Evolutionary conservation across 768 basidiomycete genomes (phyloP).

Genomic region (Boletellus ananas): DNA sequence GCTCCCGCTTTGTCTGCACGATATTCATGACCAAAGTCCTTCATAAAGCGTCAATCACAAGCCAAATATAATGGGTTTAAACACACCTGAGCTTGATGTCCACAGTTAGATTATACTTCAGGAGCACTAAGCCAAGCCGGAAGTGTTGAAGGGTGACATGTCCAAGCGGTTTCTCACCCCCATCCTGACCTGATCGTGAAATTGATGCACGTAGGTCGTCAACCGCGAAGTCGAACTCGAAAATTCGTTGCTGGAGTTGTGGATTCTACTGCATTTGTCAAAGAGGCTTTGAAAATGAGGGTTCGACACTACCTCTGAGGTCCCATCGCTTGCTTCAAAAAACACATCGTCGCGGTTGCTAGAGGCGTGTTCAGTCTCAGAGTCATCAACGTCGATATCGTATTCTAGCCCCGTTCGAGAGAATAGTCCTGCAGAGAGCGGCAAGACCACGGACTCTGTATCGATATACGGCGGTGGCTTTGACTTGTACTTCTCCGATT

Average conservation of each 20-base stretch:
- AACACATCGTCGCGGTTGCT: slow-evolving; percentile 55
- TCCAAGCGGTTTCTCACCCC: slow-evolving; percentile 70
- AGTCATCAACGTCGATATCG: slow-evolving; percentile 57
- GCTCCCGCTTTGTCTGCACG: slow-evolving; percentile 49
- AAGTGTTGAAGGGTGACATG: slow-evolving; percentile 79
- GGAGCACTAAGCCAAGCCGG: slow-evolving; percentile 64
- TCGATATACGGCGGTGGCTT: slow-evolving; percentile 21
- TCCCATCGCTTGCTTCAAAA: slow-evolving; percentile 68
- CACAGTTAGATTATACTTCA: slow-evolving; percentile 85
- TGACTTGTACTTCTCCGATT: slow-evolving; percentile 20
- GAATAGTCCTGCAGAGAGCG: slow-evolving; percentile 55
- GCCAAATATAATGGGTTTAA: neutral
- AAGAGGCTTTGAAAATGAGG: neutral
- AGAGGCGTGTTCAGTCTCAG: slow-evolving; percentile 38
- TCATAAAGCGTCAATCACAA: slow-evolving; percentile 9
- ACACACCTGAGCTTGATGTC: slow-evolving; percentile 72
- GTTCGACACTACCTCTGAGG: slow-evolving; percentile 42
- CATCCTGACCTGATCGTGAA: slow-evolving; percentile 61
- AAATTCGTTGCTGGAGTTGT: slow-evolving; percentile 53
- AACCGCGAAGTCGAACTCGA: slow-evolving; percentile 87
- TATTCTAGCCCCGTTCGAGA: slow-evolving; percentile 58
- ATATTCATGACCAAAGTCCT: slow-evolving; percentile 78
- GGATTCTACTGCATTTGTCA: slow-evolving; percentile 22
- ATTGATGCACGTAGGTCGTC: slow-evolving; percentile 77
- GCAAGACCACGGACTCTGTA: slow-evolving; percentile 39